Evolutionary conservation across 306 rosid species (phyloP).

Genomic region (Vachellia collinsii): DNA sequence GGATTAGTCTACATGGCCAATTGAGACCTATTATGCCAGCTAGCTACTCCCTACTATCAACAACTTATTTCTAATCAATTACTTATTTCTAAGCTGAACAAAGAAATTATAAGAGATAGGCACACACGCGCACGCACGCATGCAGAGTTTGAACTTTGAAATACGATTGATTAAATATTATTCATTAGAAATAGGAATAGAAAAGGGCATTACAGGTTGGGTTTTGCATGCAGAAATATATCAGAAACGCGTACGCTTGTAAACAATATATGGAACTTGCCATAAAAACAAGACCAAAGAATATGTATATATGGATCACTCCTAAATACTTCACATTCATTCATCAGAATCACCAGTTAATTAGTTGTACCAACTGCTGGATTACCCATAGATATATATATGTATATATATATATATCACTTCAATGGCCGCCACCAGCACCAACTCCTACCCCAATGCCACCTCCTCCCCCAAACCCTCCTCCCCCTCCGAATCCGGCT

Average conservation of each 20-base stretch:
- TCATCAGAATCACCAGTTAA: neutral
- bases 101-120: neutral
- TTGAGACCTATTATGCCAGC: neutral
- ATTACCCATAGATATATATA: no score
- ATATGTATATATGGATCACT: neutral
- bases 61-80: neutral
- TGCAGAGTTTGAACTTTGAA: neutral
- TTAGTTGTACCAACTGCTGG: neutral
- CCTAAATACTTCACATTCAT: neutral
- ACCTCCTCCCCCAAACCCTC: constrained; percentile 19
- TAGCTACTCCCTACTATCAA: neutral
- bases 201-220: neutral
- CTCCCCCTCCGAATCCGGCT: neutral
- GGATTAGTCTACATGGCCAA: neutral
- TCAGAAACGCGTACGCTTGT: neutral
- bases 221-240: neutral
- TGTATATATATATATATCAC: no score
- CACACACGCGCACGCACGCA: no score
- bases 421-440: neutral
- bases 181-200: neutral
- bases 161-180: neutral
- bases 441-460: constrained; percentile 34
- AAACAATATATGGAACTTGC: neutral
- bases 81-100: neutral
- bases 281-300: neutral